These are phyloP conservation scores for Suhomyces anneliseae DNA, from an alignment of 1,139 yeast species.

Conservation along the genomic window DNA sequence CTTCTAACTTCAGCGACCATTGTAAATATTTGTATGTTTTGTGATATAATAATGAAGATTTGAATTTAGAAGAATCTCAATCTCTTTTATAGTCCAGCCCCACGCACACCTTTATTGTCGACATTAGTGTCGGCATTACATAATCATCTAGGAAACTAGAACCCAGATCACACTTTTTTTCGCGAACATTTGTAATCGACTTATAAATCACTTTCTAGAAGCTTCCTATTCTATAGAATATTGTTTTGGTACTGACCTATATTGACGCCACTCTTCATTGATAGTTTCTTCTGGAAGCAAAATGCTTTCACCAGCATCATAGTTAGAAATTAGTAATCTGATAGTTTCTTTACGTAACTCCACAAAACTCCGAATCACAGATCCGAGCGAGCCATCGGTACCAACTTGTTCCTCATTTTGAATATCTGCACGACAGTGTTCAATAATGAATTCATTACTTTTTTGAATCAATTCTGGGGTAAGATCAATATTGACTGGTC, in stretches of 20 bases:
- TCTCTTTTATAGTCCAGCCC: slow-evolving; percentile 4
- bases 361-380: not conserved
- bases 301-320: slow-evolving; percentile 3
- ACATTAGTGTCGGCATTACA: slow-evolving; percentile 1
- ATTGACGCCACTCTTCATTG: slow-evolving; percentile 3
- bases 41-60: not conserved
- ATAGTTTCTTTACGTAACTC: not conserved
- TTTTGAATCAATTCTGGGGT: not conserved
- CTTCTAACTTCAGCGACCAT: slow-evolving; percentile 45
- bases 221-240: not conserved
- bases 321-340: not conserved
- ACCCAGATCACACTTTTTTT: slow-evolving; percentile 1
- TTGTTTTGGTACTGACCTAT: slow-evolving; percentile 2
- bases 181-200: slow-evolving; percentile 5
- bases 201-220: not conserved
- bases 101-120: not conserved
- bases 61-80: not conserved
- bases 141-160: not conserved
- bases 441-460: slow-evolving; percentile 4
- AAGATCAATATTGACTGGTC: slow-evolving; percentile 1
- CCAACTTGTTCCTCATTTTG: not conserved
- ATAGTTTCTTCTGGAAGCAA: slow-evolving; percentile 2
- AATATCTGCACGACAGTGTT: slow-evolving; percentile 1
- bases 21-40: slow-evolving; percentile 17
- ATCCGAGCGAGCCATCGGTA: slow-evolving; percentile 1